Percentiles rank a stretch among this genome's conserved stretches.
Evolutionary conservation across 176 grass and related monocot species (phyloP).

Genomic region (Avena eriantha): DNA sequence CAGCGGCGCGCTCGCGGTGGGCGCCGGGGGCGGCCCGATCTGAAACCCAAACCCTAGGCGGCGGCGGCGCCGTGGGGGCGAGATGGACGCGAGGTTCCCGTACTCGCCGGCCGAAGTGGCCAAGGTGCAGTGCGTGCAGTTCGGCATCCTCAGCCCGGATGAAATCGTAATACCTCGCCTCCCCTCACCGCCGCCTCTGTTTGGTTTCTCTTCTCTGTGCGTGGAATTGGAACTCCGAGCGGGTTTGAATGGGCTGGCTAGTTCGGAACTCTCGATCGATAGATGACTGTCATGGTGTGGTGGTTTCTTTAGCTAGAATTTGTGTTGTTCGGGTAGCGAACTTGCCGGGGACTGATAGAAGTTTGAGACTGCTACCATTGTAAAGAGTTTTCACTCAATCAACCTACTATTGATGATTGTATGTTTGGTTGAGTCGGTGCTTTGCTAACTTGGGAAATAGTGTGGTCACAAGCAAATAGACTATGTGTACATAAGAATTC

Average conservation of each 20-base stretch:
- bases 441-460: not conserved
- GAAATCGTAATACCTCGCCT: slow-evolving; percentile 83
- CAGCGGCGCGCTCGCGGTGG: not conserved
- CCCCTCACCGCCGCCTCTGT: slow-evolving; percentile 13
- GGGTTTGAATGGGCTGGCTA: slow-evolving; percentile 8
- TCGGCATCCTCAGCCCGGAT: slow-evolving; percentile 96
- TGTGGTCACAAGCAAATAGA: not conserved
- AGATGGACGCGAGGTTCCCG: slow-evolving; percentile 91
- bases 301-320: not conserved
- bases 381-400: not conserved
- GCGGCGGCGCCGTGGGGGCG: not conserved
- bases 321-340: not conserved
- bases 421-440: not conserved
- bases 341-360: not conserved
- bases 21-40: slow-evolving; percentile 28
- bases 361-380: not conserved
- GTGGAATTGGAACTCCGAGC: not conserved
- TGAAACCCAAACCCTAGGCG: slow-evolving; percentile 59
- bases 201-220: slow-evolving; percentile 25
- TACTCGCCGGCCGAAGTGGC: slow-evolving; percentile 96
- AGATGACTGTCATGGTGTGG: not conserved
- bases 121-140: slow-evolving; percentile 91
- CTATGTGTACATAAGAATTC: not conserved
- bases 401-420: not conserved
- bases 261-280: not conserved